Evolutionary conservation across 352 stramenopile species (phyloP).

Genomic region (Globisporangium orthogonon): DNA sequence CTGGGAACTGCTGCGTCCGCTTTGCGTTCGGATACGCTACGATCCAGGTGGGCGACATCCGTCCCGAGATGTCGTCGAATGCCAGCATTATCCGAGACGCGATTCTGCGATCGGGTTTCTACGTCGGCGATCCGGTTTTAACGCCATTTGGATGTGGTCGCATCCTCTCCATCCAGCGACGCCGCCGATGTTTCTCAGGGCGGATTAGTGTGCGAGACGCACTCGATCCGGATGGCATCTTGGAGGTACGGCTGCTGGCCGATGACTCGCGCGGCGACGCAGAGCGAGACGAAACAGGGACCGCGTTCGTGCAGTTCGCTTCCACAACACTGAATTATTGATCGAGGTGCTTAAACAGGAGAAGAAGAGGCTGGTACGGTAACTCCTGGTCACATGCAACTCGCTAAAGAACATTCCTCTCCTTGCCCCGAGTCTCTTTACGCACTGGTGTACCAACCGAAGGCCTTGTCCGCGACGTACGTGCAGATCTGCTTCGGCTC

Average conservation of each 20-base stretch:
- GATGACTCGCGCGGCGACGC: slow-evolving; percentile 1
- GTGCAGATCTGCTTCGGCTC: slow-evolving; percentile 69
- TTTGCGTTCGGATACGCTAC: slow-evolving; percentile 60
- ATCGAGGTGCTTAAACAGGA: not conserved
- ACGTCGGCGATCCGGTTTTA: slow-evolving; percentile 50
- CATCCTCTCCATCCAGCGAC: slow-evolving; percentile 24
- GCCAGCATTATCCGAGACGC: slow-evolving; percentile 14
- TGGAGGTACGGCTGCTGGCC: slow-evolving; percentile 10
- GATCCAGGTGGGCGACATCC: slow-evolving; percentile 46
- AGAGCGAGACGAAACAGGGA: not conserved
- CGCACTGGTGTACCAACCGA: slow-evolving; percentile 48
- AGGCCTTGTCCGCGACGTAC: slow-evolving; percentile 61
- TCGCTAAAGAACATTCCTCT: not conserved
- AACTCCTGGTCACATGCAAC: not conserved
- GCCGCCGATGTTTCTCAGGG: not conserved
- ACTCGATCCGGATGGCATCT: slow-evolving; percentile 4
- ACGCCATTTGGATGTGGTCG: slow-evolving; percentile 63
- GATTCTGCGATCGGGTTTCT: slow-evolving; percentile 22
- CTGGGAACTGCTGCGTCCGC: slow-evolving; percentile 50
- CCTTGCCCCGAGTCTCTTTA: slow-evolving; percentile 5
- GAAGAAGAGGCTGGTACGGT: not conserved
- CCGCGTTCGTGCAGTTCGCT: slow-evolving; percentile 12
- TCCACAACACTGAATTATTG: slow-evolving; percentile 14
- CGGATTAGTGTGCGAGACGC: not conserved
- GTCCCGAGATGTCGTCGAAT: slow-evolving; percentile 33